These are phyloP conservation scores for Evansstolkia leycettana DNA, from an alignment of 495 filamentous ascomycete genomes.

Conservation along the genomic window DNA sequence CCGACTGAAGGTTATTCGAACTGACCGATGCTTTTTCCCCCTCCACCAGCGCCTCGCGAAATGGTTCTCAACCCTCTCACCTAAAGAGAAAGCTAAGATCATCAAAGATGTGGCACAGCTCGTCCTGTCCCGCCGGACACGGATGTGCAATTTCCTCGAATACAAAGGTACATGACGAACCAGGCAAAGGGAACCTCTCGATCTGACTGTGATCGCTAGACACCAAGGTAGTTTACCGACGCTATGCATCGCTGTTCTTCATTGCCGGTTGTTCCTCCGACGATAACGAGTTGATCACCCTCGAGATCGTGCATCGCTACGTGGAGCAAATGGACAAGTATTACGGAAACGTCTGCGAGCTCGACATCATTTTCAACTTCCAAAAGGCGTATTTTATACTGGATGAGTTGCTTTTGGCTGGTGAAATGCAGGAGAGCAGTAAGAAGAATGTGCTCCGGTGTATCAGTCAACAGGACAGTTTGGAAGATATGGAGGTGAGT, in stretches of 20 bases:
- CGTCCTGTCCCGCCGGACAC: slow-evolving; percentile 84
- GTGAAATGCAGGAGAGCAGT: slow-evolving; percentile 97
- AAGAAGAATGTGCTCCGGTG: slow-evolving; percentile 96
- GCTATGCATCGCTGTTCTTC: slow-evolving; percentile 98
- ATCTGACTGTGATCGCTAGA: slow-evolving; percentile 40
- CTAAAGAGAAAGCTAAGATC: slow-evolving; percentile 98
- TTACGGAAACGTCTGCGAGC: slow-evolving; percentile 98
- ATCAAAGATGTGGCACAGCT: slow-evolving; percentile 99
- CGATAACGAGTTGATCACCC: slow-evolving; percentile 95
- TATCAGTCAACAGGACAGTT: slow-evolving; percentile 86
- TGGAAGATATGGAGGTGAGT: slow-evolving; percentile 97
- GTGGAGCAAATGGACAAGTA: slow-evolving; percentile 99
- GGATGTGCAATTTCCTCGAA: slow-evolving; percentile 99
- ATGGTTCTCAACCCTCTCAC: slow-evolving; percentile 98
- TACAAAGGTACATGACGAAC: slow-evolving; percentile 65
- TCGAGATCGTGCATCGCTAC: slow-evolving; percentile 97
- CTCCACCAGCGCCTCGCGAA: slow-evolving; percentile 77
- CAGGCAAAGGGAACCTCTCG: not conserved
- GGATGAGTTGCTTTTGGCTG: slow-evolving; percentile 88
- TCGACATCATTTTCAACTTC: slow-evolving; percentile 99
- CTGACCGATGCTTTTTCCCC: slow-evolving; percentile 18
- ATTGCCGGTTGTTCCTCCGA: slow-evolving; percentile 90
- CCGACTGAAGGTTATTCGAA: slow-evolving; percentile 17
- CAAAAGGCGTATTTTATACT: slow-evolving; percentile 99
- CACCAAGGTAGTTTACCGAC: slow-evolving; percentile 94